phyloP scores from a whole-genome alignment of 75 land plant species.

The Gnetum montanum region DNA sequence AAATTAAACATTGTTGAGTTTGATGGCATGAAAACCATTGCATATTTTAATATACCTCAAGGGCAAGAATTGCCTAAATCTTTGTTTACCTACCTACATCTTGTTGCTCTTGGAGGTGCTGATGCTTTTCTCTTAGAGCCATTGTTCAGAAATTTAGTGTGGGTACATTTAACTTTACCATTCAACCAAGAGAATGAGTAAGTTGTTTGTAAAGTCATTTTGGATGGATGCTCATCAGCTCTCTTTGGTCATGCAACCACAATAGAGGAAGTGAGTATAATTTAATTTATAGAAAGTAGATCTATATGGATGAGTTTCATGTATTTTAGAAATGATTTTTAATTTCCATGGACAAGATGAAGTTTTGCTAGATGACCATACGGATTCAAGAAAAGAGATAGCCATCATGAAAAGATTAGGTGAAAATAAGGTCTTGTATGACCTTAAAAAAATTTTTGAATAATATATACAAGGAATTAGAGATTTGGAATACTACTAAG shows the following conservation, averaged over 20 bases:
- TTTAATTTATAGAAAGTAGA: too few relatives aligned
- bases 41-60: slow-evolving; percentile 58
- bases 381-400: slow-evolving; percentile 44
- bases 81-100: slow-evolving; percentile 67
- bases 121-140: slow-evolving; percentile 89
- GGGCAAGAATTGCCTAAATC: slow-evolving; percentile 55
- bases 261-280: slow-evolving; percentile 75
- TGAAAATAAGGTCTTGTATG: slow-evolving; percentile 72
- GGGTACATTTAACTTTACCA: slow-evolving; percentile 78
- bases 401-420: slow-evolving; percentile 70
- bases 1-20: slow-evolving; percentile 85
- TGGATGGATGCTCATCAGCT: slow-evolving; percentile 60
- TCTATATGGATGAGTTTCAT: too few relatives aligned
- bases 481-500: slow-evolving; percentile 83
- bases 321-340: too few relatives aligned
- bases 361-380: slow-evolving; percentile 21
- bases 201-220: slow-evolving; percentile 56
- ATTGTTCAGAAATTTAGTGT: slow-evolving; percentile 71
- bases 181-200: slow-evolving; percentile 87
- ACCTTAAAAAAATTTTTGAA: slow-evolving; percentile 53
- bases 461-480: slow-evolving; percentile 41
- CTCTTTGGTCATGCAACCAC: slow-evolving; percentile 61
- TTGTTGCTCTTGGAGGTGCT: slow-evolving; percentile 70
- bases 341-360: slow-evolving; percentile 47
- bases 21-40: slow-evolving; percentile 56